These are phyloP conservation scores for Hamigera avellanea DNA, from an alignment of 495 filamentous ascomycete genomes.

Conservation along the genomic window DNA sequence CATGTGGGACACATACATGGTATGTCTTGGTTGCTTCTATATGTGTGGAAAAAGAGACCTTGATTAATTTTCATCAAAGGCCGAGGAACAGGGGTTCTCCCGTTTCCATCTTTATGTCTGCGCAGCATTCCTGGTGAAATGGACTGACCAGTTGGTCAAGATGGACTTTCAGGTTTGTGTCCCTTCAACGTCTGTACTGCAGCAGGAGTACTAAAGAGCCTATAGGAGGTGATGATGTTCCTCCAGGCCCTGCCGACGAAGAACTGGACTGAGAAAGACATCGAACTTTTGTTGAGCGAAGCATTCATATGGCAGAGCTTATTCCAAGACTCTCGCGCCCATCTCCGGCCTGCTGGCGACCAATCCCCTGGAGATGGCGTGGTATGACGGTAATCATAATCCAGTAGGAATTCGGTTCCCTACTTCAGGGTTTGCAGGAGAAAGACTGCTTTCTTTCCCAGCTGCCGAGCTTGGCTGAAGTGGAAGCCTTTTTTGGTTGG, in stretches of 20 bases:
- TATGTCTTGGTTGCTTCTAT: conserved; percentile 26
- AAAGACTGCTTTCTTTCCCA: conserved; percentile 2
- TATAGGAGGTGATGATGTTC: conserved; percentile 97
- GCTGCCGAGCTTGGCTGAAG: conserved; percentile 51
- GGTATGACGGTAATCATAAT: conserved; percentile 30
- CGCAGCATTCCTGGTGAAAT: conserved; percentile 97
- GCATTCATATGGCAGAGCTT: conserved; percentile 93
- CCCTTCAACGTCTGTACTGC: neutral
- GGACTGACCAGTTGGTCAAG: conserved; percentile 86
- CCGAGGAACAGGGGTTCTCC: conserved; percentile 96
- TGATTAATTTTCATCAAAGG: conserved; percentile 40
- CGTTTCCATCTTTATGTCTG: conserved; percentile 98
- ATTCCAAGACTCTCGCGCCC: conserved; percentile 78
- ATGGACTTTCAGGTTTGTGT: conserved; percentile 75
- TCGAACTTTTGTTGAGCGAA: conserved; percentile 89
- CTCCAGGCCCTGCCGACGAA: conserved; percentile 90
- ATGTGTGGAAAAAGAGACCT: neutral
- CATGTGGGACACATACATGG: conserved; percentile 99
- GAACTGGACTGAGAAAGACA: conserved; percentile 94
- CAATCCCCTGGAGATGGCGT: conserved; percentile 28
- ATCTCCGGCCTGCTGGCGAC: conserved; percentile 48
- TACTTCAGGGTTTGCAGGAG: neutral
- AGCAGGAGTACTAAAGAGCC: conserved; percentile 3
- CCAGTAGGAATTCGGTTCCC: conserved; percentile 12
- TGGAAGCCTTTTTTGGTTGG: conserved; percentile 89